Base-by-base conservation (phyloP, 2,329 filamentous ascomycete species). In the Tolypocladium pustulatum region DNA sequence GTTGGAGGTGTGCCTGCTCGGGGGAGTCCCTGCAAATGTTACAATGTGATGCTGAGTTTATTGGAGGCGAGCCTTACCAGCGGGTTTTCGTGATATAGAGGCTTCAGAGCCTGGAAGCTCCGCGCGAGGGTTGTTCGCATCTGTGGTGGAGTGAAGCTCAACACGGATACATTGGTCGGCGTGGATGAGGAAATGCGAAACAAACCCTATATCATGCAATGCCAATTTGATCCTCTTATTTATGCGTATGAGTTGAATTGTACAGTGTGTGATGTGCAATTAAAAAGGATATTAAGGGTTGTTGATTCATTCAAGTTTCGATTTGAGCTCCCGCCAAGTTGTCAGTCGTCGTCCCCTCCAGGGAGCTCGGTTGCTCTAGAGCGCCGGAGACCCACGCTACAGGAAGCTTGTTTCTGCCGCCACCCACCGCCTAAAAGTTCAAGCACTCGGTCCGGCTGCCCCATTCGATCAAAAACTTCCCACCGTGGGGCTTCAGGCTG, bases 51-150 rank as follows among this genome's bases (percentile, higher is more conserved):
- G 10, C 22, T 7, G 10, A 34, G 3, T 7, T 36, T 17, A 7
- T 6, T 3, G 20, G 2, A 15, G 30, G 17, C 4, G 20, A 34
- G 9, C 1, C 77, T 66, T 76, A 95, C 92, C 69, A 96, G 74
- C 4, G 92, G 92, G 65, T 96, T 97, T 65, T 96, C 92, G 86
- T 97, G 92, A 43, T 67, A 66, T 2, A 74, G 64, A 55, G 67
- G 62, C 37, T 65, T 65, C 22, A 66, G 49, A 22, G 62, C 61
- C 54, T 69, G 73, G 55, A 76, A 73, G 46, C 78, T 67, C 8
- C 72, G 73, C 20, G 66, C 60, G 34, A 69, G 57, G 38, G 73
- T 72, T 58, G 70, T 60, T 32, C 71, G 73, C 76, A 79, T 79
- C n/a, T 7, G 20, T 68, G 60, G 58, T 59, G 57, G 27, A 43